These are phyloP conservation scores for Oligophagozyma castellii DNA, from an alignment of 1,139 yeast genomes.

Conservation along the genomic window DNA sequence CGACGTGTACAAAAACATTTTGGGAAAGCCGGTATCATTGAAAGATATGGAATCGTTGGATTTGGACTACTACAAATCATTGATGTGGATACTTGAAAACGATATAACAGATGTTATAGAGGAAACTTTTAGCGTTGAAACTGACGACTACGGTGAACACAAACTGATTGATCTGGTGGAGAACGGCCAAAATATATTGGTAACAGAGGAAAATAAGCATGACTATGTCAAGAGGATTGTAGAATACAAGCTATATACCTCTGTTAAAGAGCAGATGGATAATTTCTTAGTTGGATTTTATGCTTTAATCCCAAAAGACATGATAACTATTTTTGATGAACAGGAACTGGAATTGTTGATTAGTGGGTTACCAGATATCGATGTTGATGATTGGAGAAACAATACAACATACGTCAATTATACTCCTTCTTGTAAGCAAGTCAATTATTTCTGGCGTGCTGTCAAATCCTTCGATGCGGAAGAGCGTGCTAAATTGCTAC, in stretches of 20 bases:
- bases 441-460: slow-evolving; percentile 98
- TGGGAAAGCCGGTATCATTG: slow-evolving; percentile 70
- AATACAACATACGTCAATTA: slow-evolving; percentile 77
- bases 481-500: slow-evolving; percentile 85
- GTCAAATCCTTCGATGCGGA: slow-evolving; percentile 89
- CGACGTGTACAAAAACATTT: slow-evolving; percentile 80
- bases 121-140: slow-evolving; percentile 89
- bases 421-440: slow-evolving; percentile 71
- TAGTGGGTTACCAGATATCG: slow-evolving; percentile 93
- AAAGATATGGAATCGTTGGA: slow-evolving; percentile 95
- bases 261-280: slow-evolving; percentile 81
- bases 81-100: slow-evolving; percentile 93
- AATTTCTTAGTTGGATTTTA: slow-evolving; percentile 80
- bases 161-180: slow-evolving; percentile 68
- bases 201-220: slow-evolving; percentile 80
- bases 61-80: slow-evolving; percentile 79
- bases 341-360: slow-evolving; percentile 88
- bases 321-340: slow-evolving; percentile 82
- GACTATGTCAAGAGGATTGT: slow-evolving; percentile 81
- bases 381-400: slow-evolving; percentile 88
- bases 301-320: slow-evolving; percentile 79
- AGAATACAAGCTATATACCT: slow-evolving; percentile 70
- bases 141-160: slow-evolving; percentile 90
- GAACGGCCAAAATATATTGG: slow-evolving; percentile 71
- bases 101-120: slow-evolving; percentile 92